phyloP scores from a whole-genome alignment of 768 basidiomycete genomes.

The Lactifluus echinatus region DNA sequence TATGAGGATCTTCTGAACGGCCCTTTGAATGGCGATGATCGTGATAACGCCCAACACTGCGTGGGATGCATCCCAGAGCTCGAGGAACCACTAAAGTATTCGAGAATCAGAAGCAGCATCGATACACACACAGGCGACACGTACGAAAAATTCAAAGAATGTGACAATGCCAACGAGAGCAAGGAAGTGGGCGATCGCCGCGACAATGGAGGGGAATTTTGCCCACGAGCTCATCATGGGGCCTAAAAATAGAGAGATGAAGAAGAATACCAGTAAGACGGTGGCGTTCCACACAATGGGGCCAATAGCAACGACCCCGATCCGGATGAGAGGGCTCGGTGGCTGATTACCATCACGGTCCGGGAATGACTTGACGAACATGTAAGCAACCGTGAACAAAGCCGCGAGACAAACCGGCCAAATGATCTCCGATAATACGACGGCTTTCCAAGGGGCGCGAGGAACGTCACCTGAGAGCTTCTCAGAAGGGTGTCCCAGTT shows the following conservation, averaged over 20 bases:
- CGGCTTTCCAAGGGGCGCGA: constrained; percentile 78
- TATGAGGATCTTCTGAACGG: constrained; percentile 89
- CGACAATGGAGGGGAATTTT: constrained; percentile 89
- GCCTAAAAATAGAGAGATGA: constrained; percentile 86
- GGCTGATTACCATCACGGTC: constrained; percentile 47
- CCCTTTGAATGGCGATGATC: constrained; percentile 86
- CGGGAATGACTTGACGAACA: constrained; percentile 92
- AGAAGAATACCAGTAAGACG: constrained; percentile 75
- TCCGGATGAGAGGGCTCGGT: constrained; percentile 85
- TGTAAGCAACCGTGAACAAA: constrained; percentile 77
- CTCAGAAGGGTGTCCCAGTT: constrained; percentile 94
- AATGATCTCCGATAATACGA: constrained; percentile 77
- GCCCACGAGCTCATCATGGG: constrained; percentile 80
- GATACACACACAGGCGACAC: constrained; percentile 31
- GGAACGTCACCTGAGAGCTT: constrained; percentile 93
- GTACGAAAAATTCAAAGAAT: constrained; percentile 94
- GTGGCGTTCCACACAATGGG: constrained; percentile 95
- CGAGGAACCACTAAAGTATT: constrained; percentile 78
- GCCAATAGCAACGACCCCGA: constrained; percentile 80
- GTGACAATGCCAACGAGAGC: constrained; percentile 74
- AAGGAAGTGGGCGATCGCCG: constrained; percentile 78
- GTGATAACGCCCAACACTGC: constrained; percentile 91
- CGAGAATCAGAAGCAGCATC: constrained; percentile 2
- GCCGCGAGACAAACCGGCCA: constrained; percentile 69
- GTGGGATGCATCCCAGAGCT: constrained; percentile 85